These are phyloP conservation scores for Aethionema arabicum DNA, from an alignment of 345 rosid species.

Conservation along the genomic window DNA sequence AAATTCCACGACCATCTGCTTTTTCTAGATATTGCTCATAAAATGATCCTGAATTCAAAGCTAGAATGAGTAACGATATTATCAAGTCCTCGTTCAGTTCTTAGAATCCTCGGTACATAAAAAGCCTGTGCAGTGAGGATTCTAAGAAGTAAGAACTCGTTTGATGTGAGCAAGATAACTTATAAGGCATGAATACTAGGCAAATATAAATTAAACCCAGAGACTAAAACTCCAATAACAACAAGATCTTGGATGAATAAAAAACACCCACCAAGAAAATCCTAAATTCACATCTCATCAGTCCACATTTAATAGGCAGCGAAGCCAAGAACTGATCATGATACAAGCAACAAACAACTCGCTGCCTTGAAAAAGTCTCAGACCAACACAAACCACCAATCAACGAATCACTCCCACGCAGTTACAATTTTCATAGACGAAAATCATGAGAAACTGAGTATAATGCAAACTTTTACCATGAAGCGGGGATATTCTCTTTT, in stretches of 20 bases:
- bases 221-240: background rate
- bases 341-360: too few species aligned
- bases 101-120: too few species aligned
- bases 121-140: background rate
- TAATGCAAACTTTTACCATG: constrained; percentile 39
- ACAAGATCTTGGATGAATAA: too few species aligned
- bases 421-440: too few species aligned
- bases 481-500: constrained; percentile 61
- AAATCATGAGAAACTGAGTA: background rate
- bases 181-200: too few species aligned
- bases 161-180: background rate
- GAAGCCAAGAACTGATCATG: background rate
- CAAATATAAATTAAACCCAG: too few species aligned
- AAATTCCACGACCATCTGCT: background rate
- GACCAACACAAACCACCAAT: background rate
- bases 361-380: too few species aligned
- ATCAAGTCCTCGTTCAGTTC: background rate
- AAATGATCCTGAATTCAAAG: background rate
- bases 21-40: constrained; percentile 5
- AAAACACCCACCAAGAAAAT: too few species aligned
- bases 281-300: too few species aligned
- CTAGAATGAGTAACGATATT: background rate
- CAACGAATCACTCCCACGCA: background rate
- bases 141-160: background rate
- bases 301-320: background rate